Conservation (phyloP, 331 rosid genomes). For the Spiraea crenata region DNA sequence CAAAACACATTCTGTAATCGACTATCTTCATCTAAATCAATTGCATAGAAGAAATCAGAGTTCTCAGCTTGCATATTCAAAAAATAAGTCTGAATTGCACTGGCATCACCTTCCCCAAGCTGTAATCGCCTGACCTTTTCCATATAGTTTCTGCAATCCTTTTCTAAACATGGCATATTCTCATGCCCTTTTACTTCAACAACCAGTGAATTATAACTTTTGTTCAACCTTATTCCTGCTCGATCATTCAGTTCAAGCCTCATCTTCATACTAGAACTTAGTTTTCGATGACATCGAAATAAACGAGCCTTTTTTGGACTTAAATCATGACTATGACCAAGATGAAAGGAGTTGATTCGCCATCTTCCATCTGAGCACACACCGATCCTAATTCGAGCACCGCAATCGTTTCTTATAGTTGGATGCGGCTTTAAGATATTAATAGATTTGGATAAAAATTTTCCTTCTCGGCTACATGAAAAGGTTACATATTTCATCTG, state of each 20-base stretch:
- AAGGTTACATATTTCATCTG: no score
- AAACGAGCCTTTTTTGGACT: slow-evolving; percentile 17
- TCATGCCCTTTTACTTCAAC: neutral
- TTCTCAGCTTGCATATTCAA: neutral
- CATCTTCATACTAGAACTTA: neutral
- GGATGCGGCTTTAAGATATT: neutral
- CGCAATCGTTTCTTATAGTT: neutral
- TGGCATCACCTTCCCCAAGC: neutral
- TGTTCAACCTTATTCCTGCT: neutral
- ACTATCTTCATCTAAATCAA: neutral
- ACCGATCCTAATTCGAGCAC: neutral
- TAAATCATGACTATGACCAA: neutral
- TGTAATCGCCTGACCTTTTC: neutral
- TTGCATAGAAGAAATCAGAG: neutral
- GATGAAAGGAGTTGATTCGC: neutral
- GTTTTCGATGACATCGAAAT: neutral
- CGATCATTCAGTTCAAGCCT: neutral
- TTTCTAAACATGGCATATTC: neutral
- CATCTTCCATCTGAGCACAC: slow-evolving; percentile 5
- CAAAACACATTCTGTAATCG: neutral
- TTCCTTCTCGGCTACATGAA: no score
- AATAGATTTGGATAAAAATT: no score
- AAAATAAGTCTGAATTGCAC: neutral
- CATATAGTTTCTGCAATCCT: neutral
- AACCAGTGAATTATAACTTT: neutral